Evolutionary conservation across 129 eudicot genomes (phyloP).

Genomic region (Artemisia annua): DNA sequence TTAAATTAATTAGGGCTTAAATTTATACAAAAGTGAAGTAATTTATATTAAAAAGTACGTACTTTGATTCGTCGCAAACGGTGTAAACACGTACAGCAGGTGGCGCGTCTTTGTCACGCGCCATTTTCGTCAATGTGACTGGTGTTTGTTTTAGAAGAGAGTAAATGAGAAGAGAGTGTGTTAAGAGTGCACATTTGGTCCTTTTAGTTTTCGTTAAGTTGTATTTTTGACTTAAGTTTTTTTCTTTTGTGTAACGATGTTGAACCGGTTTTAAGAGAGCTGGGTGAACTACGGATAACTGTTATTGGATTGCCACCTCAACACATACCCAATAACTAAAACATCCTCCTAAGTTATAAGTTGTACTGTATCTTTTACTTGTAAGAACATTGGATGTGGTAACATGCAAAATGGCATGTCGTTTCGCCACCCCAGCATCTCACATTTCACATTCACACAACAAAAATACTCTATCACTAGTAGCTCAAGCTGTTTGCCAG

Average conservation of each 20-base stretch:
- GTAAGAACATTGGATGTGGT: too few relatives aligned
- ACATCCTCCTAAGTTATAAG: too few relatives aligned
- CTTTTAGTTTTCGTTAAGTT: background rate
- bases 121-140: slow-evolving; percentile 37
- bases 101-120: slow-evolving; percentile 63
- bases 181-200: background rate
- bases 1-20: slow-evolving; percentile 20
- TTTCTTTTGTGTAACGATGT: background rate
- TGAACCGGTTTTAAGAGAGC: too few relatives aligned
- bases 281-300: too few relatives aligned
- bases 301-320: too few relatives aligned
- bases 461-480: too few relatives aligned
- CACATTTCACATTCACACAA: too few relatives aligned
- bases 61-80: slow-evolving; percentile 96
- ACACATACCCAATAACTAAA: too few relatives aligned
- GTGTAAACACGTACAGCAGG: slow-evolving; percentile 85
- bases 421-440: too few relatives aligned
- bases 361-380: too few relatives aligned
- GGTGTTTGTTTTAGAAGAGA: slow-evolving; percentile 11
- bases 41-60: slow-evolving; percentile 9
- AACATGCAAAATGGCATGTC: too few relatives aligned
- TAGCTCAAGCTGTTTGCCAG: too few relatives aligned
- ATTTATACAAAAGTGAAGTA: background rate
- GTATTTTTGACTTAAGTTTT: background rate
- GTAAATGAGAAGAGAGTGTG: background rate